Percentiles rank a stretch among this genome's conserved stretches.
Evolutionary conservation across 139 green algal genomes (phyloP).

Genomic region (Micractinium sp.): DNA sequence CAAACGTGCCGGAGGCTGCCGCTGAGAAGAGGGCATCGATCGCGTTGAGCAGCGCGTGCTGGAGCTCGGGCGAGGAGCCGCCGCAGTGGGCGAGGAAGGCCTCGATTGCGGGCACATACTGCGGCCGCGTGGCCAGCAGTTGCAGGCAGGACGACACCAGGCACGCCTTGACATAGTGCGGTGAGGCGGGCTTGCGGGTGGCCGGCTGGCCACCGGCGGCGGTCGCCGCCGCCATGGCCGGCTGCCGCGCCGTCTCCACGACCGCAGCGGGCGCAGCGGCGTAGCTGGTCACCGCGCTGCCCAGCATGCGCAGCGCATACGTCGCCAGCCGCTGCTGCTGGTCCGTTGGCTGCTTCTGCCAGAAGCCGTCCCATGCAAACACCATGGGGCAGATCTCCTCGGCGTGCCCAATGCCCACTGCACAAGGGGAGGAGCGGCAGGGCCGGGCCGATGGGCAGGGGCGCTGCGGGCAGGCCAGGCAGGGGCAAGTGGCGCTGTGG

Average conservation of each 20-base stretch:
- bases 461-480: not conserved
- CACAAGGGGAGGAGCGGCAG: not conserved
- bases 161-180: slow-evolving; percentile 18
- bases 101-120: slow-evolving; percentile 34
- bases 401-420: slow-evolving; percentile 20
- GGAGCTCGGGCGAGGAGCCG: slow-evolving; percentile 2
- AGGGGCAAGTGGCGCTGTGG: not conserved
- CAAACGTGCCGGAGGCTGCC: slow-evolving; percentile 20
- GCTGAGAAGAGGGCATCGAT: slow-evolving; percentile 24
- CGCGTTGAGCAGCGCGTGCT: slow-evolving; percentile 20
- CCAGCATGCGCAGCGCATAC: slow-evolving; percentile 41
- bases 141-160: slow-evolving; percentile 32
- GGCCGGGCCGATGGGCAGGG: not conserved
- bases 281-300: slow-evolving; percentile 18
- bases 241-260: not conserved
- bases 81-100: slow-evolving; percentile 31
- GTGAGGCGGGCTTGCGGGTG: not conserved
- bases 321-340: slow-evolving; percentile 38
- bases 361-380: slow-evolving; percentile 42
- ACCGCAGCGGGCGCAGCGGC: not conserved
- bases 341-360: slow-evolving; percentile 2
- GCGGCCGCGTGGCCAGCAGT: slow-evolving; percentile 26
- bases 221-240: not conserved
- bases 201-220: not conserved
- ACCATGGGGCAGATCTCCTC: slow-evolving; percentile 33